These are phyloP conservation scores for Penicillium sp. DNA, from an alignment of 2,329 filamentous ascomycete species.

Conservation along the genomic window DNA sequence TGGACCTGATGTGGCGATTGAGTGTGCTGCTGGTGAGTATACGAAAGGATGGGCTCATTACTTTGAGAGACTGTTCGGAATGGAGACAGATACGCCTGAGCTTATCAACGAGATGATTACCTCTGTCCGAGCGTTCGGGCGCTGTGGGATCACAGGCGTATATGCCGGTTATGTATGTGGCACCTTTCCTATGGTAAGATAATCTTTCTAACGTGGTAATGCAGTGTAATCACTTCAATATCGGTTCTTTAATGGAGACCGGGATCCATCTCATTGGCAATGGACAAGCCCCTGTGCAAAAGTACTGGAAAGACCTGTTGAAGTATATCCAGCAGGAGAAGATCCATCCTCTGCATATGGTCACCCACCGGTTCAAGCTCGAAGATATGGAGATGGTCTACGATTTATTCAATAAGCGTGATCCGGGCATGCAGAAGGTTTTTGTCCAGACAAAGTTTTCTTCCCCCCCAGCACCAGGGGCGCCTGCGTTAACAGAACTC, in stretches of 20 bases:
- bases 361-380: conserved; percentile 74
- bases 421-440: conserved; percentile 75
- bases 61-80: conserved; percentile 63
- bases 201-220: not conserved
- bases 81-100: conserved; percentile 81
- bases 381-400: conserved; percentile 73
- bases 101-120: conserved; percentile 60
- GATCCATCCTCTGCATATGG: conserved; percentile 77
- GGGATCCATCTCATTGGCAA: conserved; percentile 75
- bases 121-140: conserved; percentile 60
- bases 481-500: not conserved
- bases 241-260: conserved; percentile 80
- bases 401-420: conserved; percentile 59
- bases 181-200: not conserved
- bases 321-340: conserved; percentile 67
- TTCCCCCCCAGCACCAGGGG: conserved; percentile 44
- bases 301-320: conserved; percentile 79
- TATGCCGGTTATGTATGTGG: conserved; percentile 62
- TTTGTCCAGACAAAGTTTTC: conserved; percentile 66
- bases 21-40: conserved; percentile 69
- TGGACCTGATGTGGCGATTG: conserved; percentile 76
- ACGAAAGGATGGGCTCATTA: conserved; percentile 66
- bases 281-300: conserved; percentile 73
- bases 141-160: conserved; percentile 76
- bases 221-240: conserved; percentile 71